phyloP scores from a whole-genome alignment of 352 stramenopile genomes.

The Phytophthora palmivora region DNA sequence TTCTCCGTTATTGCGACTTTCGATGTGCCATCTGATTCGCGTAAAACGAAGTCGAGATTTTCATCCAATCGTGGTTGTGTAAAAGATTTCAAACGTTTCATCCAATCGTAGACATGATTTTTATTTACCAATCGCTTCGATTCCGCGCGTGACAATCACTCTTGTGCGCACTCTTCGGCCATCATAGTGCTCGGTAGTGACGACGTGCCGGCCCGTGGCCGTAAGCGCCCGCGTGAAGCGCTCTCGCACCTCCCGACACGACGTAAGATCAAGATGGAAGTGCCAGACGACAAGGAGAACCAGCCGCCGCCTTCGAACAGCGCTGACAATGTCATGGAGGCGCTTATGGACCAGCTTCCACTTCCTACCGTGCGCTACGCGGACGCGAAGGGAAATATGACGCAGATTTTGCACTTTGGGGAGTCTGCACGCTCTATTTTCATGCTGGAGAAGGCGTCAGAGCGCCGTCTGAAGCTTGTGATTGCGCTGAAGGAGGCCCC shows the following conservation, averaged over 20 bases:
- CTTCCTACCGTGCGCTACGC: constrained; percentile 26
- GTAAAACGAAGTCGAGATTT: too few relatives aligned
- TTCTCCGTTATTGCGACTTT: too few relatives aligned
- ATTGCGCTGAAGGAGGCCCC: constrained; percentile 58
- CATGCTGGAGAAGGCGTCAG: constrained; percentile 57
- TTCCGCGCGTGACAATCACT: constrained; percentile 25
- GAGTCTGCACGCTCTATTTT: constrained; percentile 72
- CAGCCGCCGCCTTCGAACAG: constrained; percentile 23
- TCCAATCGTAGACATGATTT: neutral
- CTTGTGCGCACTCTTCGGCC: constrained; percentile 7
- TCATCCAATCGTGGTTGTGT: neutral
- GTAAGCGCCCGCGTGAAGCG: constrained; percentile 45
- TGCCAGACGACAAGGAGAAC: constrained; percentile 54
- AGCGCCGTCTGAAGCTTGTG: constrained; percentile 49
- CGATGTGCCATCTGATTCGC: too few relatives aligned
- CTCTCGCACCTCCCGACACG: constrained; percentile 26
- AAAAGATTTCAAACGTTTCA: constrained; percentile 5
- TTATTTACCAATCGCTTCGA: constrained; percentile 11
- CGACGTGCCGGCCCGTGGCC: constrained; percentile 17
- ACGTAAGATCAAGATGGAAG: constrained; percentile 40
- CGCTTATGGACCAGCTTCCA: constrained; percentile 25
- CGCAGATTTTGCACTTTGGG: constrained; percentile 53
- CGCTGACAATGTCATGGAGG: constrained; percentile 3
- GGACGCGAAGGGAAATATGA: constrained; percentile 7
- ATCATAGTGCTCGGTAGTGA: constrained; percentile 21